These are phyloP conservation scores for Colletotrichum simmondsii DNA, from an alignment of 2,329 filamentous ascomycete genomes.

Conservation along the genomic window DNA sequence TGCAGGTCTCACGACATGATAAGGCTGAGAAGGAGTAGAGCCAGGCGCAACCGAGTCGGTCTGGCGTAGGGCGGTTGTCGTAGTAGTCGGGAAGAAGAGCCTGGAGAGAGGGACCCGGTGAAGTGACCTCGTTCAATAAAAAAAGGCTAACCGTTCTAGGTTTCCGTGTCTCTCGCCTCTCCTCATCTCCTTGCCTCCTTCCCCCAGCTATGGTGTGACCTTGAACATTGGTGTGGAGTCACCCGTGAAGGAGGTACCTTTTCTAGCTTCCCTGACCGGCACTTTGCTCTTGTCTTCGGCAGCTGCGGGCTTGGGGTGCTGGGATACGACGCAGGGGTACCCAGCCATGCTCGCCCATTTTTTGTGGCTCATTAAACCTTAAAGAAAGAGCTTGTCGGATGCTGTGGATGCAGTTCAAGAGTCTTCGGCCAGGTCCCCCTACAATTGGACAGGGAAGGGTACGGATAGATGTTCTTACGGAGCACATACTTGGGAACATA, in stretches of 20 bases:
- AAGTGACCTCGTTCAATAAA: background rate
- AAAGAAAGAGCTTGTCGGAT: background rate
- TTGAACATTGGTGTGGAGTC: background rate
- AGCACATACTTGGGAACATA: too few species aligned
- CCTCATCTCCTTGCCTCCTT: background rate
- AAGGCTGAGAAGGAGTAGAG: background rate
- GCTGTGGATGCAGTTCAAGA: background rate
- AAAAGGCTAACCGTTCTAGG: background rate
- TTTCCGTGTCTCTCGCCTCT: background rate
- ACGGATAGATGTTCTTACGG: too few species aligned
- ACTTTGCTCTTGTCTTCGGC: slow-evolving; percentile 16
- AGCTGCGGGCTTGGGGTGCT: slow-evolving; percentile 12
- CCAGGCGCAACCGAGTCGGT: background rate
- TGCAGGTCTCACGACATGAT: slow-evolving; percentile 9
- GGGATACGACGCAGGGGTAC: slow-evolving; percentile 1
- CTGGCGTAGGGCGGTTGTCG: background rate
- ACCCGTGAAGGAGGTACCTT: background rate
- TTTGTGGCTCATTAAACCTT: slow-evolving; percentile 32
- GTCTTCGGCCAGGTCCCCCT: background rate
- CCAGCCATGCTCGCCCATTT: background rate
- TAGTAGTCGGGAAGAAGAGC: background rate
- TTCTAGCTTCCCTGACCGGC: background rate
- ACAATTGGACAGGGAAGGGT: background rate
- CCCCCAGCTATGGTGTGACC: slow-evolving; percentile 5
- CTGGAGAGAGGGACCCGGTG: background rate